A percentile compares a stretch with the other conserved stretches of the same genome.
Evolutionary conservation across 768 basidiomycete genomes (phyloP).

Genomic region (Russula virescens): DNA sequence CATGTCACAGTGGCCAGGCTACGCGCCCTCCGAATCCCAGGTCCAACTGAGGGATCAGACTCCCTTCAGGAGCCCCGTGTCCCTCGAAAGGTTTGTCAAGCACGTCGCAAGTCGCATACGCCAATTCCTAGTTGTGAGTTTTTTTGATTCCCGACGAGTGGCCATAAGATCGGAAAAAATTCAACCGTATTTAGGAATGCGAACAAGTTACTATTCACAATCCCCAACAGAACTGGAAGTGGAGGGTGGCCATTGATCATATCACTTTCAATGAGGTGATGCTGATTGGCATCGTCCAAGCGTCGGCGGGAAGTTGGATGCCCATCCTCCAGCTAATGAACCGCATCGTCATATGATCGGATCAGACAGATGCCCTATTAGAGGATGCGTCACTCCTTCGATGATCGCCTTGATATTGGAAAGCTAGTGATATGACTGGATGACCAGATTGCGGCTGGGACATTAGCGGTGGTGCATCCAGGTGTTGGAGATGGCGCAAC

Average conservation of each 20-base stretch:
- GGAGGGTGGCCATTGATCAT: neutral
- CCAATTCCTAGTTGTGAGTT: conserved; percentile 4
- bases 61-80: neutral
- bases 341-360: conserved; percentile 10
- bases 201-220: neutral
- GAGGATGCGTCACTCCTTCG: too few relatives aligned
- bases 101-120: conserved; percentile 16
- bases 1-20: conserved; percentile 18
- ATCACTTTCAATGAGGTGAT: conserved; percentile 17
- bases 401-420: too few relatives aligned
- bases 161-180: neutral
- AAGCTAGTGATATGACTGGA: too few relatives aligned
- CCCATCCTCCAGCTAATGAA: conserved; percentile 15
- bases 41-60: conserved; percentile 9
- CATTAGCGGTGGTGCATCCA: too few relatives aligned
- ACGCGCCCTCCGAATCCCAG: conserved; percentile 7
- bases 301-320: conserved; percentile 21
- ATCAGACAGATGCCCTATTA: neutral
- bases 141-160: neutral
- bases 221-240: neutral
- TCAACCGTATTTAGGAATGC: neutral
- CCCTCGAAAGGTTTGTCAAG: conserved; percentile 11
- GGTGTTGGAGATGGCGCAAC: too few relatives aligned
- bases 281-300: conserved; percentile 20
- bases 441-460: too few relatives aligned